phyloP scores from a whole-genome alignment of 768 basidiomycete species.

The Lactarius sp. region DNA sequence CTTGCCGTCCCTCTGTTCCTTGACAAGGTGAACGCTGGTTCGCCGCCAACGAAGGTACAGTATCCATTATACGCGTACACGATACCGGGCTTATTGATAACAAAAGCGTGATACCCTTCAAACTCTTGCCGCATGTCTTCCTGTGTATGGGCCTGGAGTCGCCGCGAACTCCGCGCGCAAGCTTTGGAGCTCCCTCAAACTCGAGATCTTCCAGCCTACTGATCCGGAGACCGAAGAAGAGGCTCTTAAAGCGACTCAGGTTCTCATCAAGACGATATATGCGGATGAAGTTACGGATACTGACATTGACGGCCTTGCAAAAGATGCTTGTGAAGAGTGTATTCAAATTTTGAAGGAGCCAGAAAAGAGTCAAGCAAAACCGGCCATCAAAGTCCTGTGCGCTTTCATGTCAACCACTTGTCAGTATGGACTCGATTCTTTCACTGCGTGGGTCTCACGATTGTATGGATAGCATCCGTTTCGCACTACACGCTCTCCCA shows the following conservation, averaged over 20 bases:
- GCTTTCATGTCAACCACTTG: slow-evolving; percentile 74
- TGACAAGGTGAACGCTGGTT: slow-evolving; percentile 84
- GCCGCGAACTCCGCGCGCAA: slow-evolving; percentile 62
- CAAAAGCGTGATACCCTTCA: slow-evolving; percentile 81
- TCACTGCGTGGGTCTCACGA: neutral
- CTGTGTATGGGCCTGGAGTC: slow-evolving; percentile 70
- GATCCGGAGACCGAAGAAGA: slow-evolving; percentile 69
- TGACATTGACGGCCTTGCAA: slow-evolving; percentile 53
- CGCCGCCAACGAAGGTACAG: slow-evolving; percentile 74
- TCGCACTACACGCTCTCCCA: slow-evolving; percentile 63
- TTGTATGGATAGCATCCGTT: slow-evolving; percentile 50
- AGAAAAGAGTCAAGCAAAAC: slow-evolving; percentile 88
- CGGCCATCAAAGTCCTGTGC: slow-evolving; percentile 80
- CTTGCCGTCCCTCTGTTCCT: slow-evolving; percentile 84
- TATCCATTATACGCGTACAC: neutral
- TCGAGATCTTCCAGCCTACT: slow-evolving; percentile 95
- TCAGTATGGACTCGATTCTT: slow-evolving; percentile 37
- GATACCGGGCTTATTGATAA: slow-evolving; percentile 9
- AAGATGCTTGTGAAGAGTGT: slow-evolving; percentile 76
- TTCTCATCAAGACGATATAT: slow-evolving; percentile 73
- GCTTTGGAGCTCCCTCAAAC: slow-evolving; percentile 86
- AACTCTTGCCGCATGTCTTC: slow-evolving; percentile 71
- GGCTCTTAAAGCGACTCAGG: slow-evolving; percentile 66
- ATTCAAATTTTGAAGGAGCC: slow-evolving; percentile 77
- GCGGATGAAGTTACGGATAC: slow-evolving; percentile 36